Conservation (phyloP, 176 grass and related monocot genomes). For the Hordeum marinum region DNA sequence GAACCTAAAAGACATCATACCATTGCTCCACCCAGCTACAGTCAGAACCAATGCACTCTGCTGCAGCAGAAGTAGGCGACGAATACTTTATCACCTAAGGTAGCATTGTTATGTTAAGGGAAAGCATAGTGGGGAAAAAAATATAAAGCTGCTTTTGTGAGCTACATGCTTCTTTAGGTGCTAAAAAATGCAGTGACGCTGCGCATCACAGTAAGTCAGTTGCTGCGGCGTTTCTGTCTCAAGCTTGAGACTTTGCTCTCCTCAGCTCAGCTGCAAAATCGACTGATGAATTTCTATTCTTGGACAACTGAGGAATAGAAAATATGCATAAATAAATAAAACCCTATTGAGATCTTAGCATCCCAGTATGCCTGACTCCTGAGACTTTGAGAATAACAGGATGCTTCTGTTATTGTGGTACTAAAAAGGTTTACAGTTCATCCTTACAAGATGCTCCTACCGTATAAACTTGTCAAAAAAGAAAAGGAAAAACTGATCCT, state of each 20-base stretch:
- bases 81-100: conserved; percentile 78
- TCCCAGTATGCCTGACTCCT: not conserved
- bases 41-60: conserved; percentile 86
- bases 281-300: no score
- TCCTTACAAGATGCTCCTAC: not conserved
- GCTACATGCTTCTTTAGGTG: not conserved
- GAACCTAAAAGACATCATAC: conserved; percentile 30
- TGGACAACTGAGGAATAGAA: no score
- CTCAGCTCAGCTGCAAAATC: no score
- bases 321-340: no score
- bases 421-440: not conserved
- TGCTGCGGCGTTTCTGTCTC: no score
- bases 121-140: not conserved
- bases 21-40: conserved; percentile 89
- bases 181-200: not conserved
- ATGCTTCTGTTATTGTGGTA: not conserved
- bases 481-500: not conserved
- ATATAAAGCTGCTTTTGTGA: not conserved
- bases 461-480: not conserved
- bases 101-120: conserved; percentile 6
- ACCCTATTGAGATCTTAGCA: no score
- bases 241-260: no score
- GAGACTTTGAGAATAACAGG: not conserved
- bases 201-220: not conserved
- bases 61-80: conserved; percentile 79